Evolutionary conservation across 129 eudicot species (phyloP).

Genomic region (Flaveria linearis): DNA sequence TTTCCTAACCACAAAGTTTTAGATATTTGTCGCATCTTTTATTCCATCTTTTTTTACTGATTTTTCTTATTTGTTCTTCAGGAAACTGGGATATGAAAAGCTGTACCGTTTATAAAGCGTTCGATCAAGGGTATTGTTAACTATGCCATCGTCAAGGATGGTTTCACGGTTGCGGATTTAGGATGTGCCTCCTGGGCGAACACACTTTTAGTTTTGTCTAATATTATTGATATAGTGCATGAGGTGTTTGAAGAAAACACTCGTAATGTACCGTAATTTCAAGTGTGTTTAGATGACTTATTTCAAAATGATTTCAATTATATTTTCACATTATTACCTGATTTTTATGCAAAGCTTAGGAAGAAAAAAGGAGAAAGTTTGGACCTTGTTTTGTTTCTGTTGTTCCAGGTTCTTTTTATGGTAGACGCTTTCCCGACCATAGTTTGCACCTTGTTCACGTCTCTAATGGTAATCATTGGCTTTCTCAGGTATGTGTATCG

Average conservation of each 20-base stretch:
- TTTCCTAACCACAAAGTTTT: too few species aligned
- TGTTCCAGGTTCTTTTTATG: not conserved
- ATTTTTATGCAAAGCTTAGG: not conserved
- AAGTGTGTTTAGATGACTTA: not conserved
- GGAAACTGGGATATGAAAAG: not conserved
- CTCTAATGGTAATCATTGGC: not conserved
- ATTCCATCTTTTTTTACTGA: not conserved
- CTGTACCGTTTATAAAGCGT: not conserved
- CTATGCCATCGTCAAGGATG: not conserved
- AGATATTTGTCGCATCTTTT: too few species aligned
- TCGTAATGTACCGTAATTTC: not conserved
- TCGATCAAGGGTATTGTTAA: not conserved
- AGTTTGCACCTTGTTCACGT: slow-evolving; percentile 4
- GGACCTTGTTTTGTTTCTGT: not conserved
- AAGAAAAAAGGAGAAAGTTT: not conserved
- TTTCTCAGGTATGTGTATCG: not conserved
- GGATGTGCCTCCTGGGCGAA: not conserved
- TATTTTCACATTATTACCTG: not conserved
- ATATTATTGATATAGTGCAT: not conserved
- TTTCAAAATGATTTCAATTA: slow-evolving; percentile 8
- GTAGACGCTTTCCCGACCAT: not conserved
- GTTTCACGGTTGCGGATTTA: not conserved
- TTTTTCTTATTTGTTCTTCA: not conserved
- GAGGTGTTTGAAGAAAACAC: not conserved
- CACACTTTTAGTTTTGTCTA: not conserved